Evolutionary conservation across 306 rosid genomes (phyloP), one percentile per base, ranked within the genome.

Genomic region (Sphenostylis stenocarpa): DNA sequence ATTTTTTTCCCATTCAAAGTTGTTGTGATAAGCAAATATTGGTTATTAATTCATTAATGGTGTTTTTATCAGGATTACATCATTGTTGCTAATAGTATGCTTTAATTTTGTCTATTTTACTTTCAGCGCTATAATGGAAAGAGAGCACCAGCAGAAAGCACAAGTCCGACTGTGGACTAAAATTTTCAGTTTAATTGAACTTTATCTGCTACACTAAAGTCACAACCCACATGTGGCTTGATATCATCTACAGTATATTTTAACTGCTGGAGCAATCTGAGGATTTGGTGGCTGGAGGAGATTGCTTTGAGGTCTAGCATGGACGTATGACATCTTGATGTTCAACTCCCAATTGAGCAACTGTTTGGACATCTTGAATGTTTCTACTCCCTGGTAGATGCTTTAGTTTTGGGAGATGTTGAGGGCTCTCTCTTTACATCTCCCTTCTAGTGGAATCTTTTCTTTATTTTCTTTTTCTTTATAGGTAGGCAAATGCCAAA

Each of bases 101-200:
- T 48, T 53, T 43, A 26, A 43, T 77, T 34, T 75, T 79, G 45
- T 64, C 26, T 49, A 16, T 71, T 61, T 85, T 41, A 60, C 67
- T 70, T 75, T 57, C 74, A 95, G 98, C 95, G 95, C 53, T 92
- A 95, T 74, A 82, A 84, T 83, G 80, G 87, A 75, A 95, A 90
- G 90, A 90, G 72, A 82, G 69, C 84, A 69, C 71, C 91, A 19
- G 28, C 77, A 3, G 96, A 95, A 21, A 75, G 84, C 79, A 14
- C 85, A 21, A 76, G 80, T 70, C 86, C 82, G 49, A 75, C 80
- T 5, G 74, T 49, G 73, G 92, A 92, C 68, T 92, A 83, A 92
- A 61, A 14, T 34, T 19, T 73, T 87, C 73, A 84, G 84, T 85
- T 79, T 68, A 79, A 77, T 75, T 68, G 61, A 76, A 53, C 76